A percentile compares a stretch with the other conserved stretches of the same genome.
Evolutionary conservation across 257 asterid genomes (phyloP).

Genomic region (Solanum ahanhuiri): DNA sequence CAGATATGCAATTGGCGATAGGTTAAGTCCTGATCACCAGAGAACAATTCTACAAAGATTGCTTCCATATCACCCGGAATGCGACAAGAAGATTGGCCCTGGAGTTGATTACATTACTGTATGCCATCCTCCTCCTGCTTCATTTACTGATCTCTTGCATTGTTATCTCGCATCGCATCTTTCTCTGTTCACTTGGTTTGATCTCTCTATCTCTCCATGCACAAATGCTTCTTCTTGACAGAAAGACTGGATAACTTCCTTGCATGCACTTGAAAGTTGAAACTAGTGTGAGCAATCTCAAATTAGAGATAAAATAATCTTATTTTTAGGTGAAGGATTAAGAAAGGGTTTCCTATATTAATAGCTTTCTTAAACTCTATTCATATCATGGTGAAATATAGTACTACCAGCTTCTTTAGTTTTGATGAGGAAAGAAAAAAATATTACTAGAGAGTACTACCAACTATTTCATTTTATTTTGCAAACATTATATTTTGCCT

Average conservation of each 20-base stretch:
- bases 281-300: background rate
- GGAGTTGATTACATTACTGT: constrained; percentile 74
- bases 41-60: constrained; percentile 62
- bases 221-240: background rate
- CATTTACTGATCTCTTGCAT: background rate
- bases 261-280: background rate
- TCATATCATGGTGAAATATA: background rate
- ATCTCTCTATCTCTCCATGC: background rate
- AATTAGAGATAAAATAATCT: background rate
- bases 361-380: background rate
- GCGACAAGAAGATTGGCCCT: constrained; percentile 58
- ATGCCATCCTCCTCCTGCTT: background rate
- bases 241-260: background rate
- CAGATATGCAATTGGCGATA: constrained; percentile 77
- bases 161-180: background rate
- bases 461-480: background rate
- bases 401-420: background rate
- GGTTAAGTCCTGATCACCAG: constrained; percentile 76
- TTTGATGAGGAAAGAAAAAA: background rate
- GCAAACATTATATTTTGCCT: background rate
- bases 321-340: background rate
- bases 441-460: background rate
- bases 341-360: background rate
- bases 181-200: background rate
- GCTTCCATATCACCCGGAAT: constrained; percentile 77